phyloP scores from a whole-genome alignment of 345 rosid species.

The Corchorus capsularis region DNA sequence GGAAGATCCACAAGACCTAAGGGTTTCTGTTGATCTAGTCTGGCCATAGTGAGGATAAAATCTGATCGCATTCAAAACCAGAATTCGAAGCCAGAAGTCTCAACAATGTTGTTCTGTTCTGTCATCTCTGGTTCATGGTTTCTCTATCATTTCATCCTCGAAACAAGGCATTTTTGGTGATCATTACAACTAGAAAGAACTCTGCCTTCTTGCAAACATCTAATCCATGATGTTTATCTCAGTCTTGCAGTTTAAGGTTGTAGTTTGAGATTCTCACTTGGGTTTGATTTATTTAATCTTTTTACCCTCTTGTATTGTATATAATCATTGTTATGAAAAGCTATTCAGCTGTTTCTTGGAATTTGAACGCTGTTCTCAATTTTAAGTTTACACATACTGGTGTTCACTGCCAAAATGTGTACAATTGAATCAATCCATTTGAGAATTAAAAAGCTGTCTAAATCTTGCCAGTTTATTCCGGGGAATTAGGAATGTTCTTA shows the following conservation, averaged over 20 bases:
- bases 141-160: not conserved
- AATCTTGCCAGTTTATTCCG: too few species aligned
- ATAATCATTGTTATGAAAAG: not conserved
- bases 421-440: not conserved
- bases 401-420: not conserved
- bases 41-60: conserved; percentile 1
- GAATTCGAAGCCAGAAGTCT: not conserved
- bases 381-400: not conserved
- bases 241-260: not conserved
- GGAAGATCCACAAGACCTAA: conserved; percentile 23
- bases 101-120: not conserved
- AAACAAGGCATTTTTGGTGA: not conserved
- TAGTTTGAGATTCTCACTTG: not conserved
- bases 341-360: not conserved
- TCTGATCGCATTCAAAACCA: not conserved
- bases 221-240: not conserved
- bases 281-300: not conserved
- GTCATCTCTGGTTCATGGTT: not conserved
- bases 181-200: not conserved
- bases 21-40: conserved; percentile 20
- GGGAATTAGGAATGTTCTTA: too few species aligned
- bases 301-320: not conserved
- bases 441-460: not conserved
- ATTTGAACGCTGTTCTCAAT: not conserved
- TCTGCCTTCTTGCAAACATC: not conserved